These are phyloP conservation scores for Trichoderma koningii DNA, from an alignment of 2,329 filamentous ascomycete species.

Conservation along the genomic window DNA sequence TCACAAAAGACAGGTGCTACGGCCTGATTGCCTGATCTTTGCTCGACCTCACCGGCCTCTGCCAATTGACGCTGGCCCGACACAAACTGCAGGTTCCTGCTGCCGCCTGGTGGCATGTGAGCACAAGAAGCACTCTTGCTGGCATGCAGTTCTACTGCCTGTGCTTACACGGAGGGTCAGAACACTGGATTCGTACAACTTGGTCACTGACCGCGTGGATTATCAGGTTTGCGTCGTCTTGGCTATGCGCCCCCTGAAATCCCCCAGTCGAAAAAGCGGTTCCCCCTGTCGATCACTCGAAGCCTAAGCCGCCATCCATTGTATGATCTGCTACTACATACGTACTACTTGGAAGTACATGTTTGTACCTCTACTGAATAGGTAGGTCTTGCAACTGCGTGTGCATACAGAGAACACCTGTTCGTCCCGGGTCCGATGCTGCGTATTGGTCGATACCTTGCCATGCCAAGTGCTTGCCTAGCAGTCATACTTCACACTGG, in stretches of 20 bases:
- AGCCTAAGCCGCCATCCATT: conserved; percentile 2
- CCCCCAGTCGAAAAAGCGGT: conserved; percentile 2
- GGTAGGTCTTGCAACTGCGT: too few species aligned
- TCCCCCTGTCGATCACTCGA: conserved; percentile 23
- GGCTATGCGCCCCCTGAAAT: conserved; percentile 1
- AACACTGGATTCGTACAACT: too few species aligned
- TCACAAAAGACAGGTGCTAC: too few species aligned
- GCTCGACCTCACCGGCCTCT: not conserved
- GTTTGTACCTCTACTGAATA: too few species aligned
- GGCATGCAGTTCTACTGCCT: not conserved
- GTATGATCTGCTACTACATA: not conserved
- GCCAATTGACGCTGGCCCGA: not conserved
- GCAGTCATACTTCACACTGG: not conserved
- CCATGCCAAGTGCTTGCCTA: not conserved
- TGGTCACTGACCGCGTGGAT: not conserved
- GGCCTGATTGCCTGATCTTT: not conserved
- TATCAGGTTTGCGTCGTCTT: not conserved
- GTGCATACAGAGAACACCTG: not conserved
- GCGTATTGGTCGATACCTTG: not conserved
- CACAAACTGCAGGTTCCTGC: too few species aligned
- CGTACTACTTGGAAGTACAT: too few species aligned
- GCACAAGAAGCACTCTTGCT: too few species aligned
- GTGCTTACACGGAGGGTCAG: too few species aligned
- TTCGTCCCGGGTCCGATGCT: conserved; percentile 1
- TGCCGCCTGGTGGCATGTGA: not conserved